Conservation (phyloP, 495 filamentous ascomycete species). For the Xylaria bambusicola region DNA sequence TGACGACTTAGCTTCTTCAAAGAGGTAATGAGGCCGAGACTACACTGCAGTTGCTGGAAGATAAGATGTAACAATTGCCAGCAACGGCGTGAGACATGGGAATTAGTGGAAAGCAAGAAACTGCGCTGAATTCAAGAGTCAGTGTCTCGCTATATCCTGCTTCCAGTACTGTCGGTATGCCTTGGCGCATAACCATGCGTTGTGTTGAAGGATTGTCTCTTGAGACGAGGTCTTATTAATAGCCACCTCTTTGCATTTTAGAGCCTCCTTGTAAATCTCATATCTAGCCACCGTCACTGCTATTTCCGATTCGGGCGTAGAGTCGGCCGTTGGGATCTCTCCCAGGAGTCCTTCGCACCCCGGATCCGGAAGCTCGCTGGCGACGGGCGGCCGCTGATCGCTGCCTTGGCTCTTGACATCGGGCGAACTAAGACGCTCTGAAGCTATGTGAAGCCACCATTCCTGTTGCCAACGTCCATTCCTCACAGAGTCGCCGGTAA, state of each 20-base stretch:
- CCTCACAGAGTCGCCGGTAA: neutral
- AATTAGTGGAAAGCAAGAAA: neutral
- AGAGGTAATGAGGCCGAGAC: neutral
- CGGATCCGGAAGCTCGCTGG: constrained; percentile 19
- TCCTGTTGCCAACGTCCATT: neutral
- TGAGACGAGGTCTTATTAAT: constrained; percentile 7
- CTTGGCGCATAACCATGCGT: neutral
- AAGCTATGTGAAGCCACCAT: neutral
- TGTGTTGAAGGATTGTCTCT: neutral
- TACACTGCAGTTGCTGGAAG: neutral
- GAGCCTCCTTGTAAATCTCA: neutral
- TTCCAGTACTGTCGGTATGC: neutral
- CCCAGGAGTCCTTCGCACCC: neutral
- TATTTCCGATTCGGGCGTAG: constrained; percentile 18
- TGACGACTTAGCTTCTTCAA: constrained; percentile 3
- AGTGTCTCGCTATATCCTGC: constrained; percentile 5
- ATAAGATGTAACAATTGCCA: constrained; percentile 10
- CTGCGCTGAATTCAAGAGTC: neutral
- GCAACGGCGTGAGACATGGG: neutral
- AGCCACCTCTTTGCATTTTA: constrained; percentile 8
- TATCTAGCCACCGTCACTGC: neutral
- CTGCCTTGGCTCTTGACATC: neutral
- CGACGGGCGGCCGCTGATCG: constrained; percentile 1
- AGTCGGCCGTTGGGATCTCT: constrained; percentile 2
- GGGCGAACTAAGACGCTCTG: constrained; percentile 4